Evolutionary conservation across 192 early-diverging fungal genomes (phyloP).

Genomic region (Thamnidium elegans): DNA sequence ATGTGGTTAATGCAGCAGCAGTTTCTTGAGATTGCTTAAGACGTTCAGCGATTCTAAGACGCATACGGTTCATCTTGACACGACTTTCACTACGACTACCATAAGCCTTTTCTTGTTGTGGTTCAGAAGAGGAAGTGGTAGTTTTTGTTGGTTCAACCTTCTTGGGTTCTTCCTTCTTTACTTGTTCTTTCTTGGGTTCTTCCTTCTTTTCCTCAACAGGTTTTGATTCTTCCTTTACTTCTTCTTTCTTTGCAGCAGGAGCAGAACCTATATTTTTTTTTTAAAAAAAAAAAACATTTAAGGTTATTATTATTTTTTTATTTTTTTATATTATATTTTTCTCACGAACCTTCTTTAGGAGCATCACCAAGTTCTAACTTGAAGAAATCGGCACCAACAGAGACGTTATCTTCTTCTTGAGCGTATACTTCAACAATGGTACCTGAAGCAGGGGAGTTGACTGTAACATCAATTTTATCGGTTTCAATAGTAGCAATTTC

Average conservation of each 20-base stretch:
- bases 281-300: not conserved
- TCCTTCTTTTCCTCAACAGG: constrained; percentile 43
- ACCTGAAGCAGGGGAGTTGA: constrained; percentile 93
- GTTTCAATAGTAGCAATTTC: constrained; percentile 97
- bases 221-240: constrained; percentile 40
- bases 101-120: constrained; percentile 16
- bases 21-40: constrained; percentile 97
- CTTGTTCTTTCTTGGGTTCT: constrained; percentile 34
- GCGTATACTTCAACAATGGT: constrained; percentile 56
- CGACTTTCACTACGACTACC: constrained; percentile 39
- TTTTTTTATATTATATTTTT: not conserved
- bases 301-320: constrained; percentile 7
- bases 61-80: constrained; percentile 98
- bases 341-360: constrained; percentile 51
- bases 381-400: constrained; percentile 82
- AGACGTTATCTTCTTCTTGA: constrained; percentile 35
- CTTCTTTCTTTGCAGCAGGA: constrained; percentile 22
- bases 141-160: constrained; percentile 36
- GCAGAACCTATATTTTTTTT: constrained; percentile 25
- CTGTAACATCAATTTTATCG: constrained; percentile 97
- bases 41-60: constrained; percentile 87
- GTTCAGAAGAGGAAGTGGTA: constrained; percentile 7
- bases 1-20: constrained; percentile 96
- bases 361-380: constrained; percentile 81
- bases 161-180: constrained; percentile 37